phyloP scores from a whole-genome alignment of 2,329 filamentous ascomycete genomes.

The Exophiala sideris region DNA sequence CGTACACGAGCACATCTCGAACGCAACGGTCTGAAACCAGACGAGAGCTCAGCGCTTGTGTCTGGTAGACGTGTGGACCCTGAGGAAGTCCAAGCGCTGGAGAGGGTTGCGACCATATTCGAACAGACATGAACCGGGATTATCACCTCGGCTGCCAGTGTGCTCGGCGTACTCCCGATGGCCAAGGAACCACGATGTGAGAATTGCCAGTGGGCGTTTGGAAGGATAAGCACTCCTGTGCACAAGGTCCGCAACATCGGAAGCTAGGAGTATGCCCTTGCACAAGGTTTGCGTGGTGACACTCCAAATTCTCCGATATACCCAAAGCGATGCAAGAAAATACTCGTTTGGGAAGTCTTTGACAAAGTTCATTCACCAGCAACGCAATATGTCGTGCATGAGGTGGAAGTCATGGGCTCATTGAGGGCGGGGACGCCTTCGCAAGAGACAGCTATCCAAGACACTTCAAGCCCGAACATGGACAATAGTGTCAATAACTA shows the following conservation, averaged over 20 bases:
- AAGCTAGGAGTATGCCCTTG: neutral
- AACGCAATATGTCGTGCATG: constrained; percentile 24
- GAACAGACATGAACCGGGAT: constrained; percentile 18
- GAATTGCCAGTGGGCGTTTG: too few relatives aligned
- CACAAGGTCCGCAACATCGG: too few relatives aligned
- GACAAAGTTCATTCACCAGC: constrained; percentile 17
- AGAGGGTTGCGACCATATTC: constrained; percentile 28
- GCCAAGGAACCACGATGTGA: too few relatives aligned
- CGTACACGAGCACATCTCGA: constrained; percentile 76
- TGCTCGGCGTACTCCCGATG: neutral
- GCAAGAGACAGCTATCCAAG: constrained; percentile 2
- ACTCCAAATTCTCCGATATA: neutral
- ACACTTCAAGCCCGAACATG: constrained; percentile 2
- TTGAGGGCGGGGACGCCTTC: constrained; percentile 1
- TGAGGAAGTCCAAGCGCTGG: constrained; percentile 28
- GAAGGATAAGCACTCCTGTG: too few relatives aligned
- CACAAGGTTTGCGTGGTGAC: constrained; percentile 8
- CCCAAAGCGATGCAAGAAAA: constrained; percentile 8
- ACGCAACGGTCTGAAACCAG: constrained; percentile 34
- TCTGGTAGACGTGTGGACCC: constrained; percentile 20
- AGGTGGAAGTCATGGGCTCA: constrained; percentile 16
- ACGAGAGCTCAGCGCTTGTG: constrained; percentile 13
- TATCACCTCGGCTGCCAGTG: neutral
- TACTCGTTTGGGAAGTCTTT: constrained; percentile 17
- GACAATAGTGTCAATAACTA: constrained; percentile 5